Evolutionary conservation across 495 filamentous ascomycete species (phyloP).

Genomic region (Hypomontagnella monticulosa): DNA sequence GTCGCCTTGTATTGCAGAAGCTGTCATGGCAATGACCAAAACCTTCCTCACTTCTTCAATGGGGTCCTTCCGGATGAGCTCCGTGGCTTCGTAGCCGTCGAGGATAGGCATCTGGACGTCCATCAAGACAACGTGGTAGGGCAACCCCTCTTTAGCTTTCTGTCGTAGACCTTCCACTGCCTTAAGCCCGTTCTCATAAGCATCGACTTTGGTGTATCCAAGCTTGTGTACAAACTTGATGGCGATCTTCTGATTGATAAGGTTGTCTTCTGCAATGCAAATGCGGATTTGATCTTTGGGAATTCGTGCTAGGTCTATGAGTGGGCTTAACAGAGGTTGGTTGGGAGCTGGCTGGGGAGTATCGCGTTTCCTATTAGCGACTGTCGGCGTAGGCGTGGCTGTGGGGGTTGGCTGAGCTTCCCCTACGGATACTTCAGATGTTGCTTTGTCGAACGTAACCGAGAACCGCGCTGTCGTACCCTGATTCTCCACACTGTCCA

Average conservation of each 20-base stretch:
- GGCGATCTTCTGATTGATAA: conserved; percentile 91
- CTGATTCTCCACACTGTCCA: conserved; percentile 77
- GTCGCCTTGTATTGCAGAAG: conserved; percentile 89
- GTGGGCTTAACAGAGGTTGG: conserved; percentile 61
- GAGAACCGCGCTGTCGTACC: conserved; percentile 91
- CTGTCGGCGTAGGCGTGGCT: conserved; percentile 46
- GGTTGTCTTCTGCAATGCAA: conserved; percentile 92
- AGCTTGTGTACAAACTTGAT: conserved; percentile 87
- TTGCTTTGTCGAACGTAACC: conserved; percentile 80
- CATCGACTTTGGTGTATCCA: conserved; percentile 79
- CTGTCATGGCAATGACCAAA: conserved; percentile 93
- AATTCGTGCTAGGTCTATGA: conserved; percentile 70
- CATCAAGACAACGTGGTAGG: conserved; percentile 88
- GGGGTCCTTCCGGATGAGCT: conserved; percentile 76
- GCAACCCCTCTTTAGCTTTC: conserved; percentile 72
- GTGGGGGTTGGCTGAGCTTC: conserved; percentile 50
- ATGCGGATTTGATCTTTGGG: conserved; percentile 81
- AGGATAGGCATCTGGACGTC: conserved; percentile 95
- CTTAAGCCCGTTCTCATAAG: conserved; percentile 85
- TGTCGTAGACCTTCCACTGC: conserved; percentile 83
- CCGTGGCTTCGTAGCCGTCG: conserved; percentile 93
- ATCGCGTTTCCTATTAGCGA: conserved; percentile 48
- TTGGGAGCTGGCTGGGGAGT: conserved; percentile 42
- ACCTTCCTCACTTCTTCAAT: conserved; percentile 78
- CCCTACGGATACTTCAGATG: conserved; percentile 61